phyloP scores from a whole-genome alignment of 768 basidiomycete genomes.

The Cystofilobasidium capitatum region DNA sequence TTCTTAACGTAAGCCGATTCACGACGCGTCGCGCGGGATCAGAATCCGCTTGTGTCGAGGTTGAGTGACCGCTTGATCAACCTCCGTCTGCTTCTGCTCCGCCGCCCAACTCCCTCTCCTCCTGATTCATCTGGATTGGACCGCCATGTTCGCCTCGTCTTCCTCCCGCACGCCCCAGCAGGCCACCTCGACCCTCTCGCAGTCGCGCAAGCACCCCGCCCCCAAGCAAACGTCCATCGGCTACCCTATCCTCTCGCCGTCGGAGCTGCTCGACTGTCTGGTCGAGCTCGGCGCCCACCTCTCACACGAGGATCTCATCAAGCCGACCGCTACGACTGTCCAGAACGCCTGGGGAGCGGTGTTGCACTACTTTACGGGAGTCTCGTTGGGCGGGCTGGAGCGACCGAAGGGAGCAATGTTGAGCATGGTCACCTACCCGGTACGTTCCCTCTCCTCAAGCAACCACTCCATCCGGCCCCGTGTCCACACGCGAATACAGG shows the following conservation, averaged over 20 bases:
- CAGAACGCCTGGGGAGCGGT: slow-evolving; percentile 60
- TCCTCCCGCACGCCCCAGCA: slow-evolving; percentile 1
- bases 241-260: slow-evolving; percentile 17
- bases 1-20: too few species aligned
- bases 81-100: too few species aligned
- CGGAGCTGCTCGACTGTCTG: slow-evolving; percentile 57
- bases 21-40: too few species aligned
- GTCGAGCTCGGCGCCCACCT: slow-evolving; percentile 60
- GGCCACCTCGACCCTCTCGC: not conserved
- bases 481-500: too few species aligned
- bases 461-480: too few species aligned
- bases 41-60: too few species aligned
- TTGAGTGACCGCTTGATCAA: too few species aligned
- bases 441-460: slow-evolving; percentile 37
- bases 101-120: too few species aligned
- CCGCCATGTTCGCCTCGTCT: slow-evolving; percentile 7
- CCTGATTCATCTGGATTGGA: too few species aligned
- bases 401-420: slow-evolving; percentile 53
- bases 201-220: not conserved
- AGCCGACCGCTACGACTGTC: slow-evolving; percentile 63
- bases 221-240: slow-evolving; percentile 12
- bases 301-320: slow-evolving; percentile 56
- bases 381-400: slow-evolving; percentile 52
- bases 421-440: slow-evolving; percentile 49
- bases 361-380: slow-evolving; percentile 59